Percentiles rank a stretch among this genome's conserved stretches.
Evolutionary conservation across 768 basidiomycete genomes (phyloP).

Genomic region (Kwoniella bestiolae): DNA sequence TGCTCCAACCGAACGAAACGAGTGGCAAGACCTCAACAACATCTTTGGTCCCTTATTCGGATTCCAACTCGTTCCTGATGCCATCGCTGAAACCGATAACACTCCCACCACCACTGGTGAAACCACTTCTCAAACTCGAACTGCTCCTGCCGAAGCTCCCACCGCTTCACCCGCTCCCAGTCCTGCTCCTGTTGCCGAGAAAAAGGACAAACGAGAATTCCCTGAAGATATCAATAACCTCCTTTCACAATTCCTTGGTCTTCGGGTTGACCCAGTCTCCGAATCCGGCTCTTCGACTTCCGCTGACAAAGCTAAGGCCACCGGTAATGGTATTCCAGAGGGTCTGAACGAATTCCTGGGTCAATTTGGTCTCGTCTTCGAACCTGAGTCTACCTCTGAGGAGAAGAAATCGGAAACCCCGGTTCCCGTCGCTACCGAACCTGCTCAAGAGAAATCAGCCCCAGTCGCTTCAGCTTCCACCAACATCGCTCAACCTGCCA

Average conservation of each 20-base stretch:
- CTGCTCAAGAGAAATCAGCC: background rate
- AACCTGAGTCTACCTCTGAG: constrained; percentile 23
- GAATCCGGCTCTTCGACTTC: constrained; percentile 12
- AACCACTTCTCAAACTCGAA: constrained; percentile 9
- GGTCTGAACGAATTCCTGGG: constrained; percentile 49
- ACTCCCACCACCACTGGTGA: constrained; percentile 1
- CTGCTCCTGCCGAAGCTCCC: background rate
- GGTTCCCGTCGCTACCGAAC: constrained; percentile 4
- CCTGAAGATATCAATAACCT: constrained; percentile 49
- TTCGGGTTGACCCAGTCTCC: constrained; percentile 40
- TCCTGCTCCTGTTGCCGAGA: constrained; percentile 12
- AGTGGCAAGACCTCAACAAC: constrained; percentile 34
- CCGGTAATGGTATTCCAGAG: constrained; percentile 25
- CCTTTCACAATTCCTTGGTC: constrained; percentile 47
- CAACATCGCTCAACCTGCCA: background rate
- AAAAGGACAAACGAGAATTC: constrained; percentile 1
- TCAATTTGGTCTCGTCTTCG: constrained; percentile 49
- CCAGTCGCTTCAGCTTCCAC: background rate
- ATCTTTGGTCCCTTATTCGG: constrained; percentile 40
- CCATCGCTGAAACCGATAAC: constrained; percentile 2
- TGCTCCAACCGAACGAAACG: constrained; percentile 6
- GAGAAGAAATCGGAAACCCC: background rate
- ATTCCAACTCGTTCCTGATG: constrained; percentile 32
- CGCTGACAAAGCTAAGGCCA: background rate
- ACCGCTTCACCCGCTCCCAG: constrained; percentile 6